Evolutionary conservation across 106 monocot genomes (phyloP), one percentile per base, ranked within the genome.

Genomic region (Vanilla planifolia): DNA sequence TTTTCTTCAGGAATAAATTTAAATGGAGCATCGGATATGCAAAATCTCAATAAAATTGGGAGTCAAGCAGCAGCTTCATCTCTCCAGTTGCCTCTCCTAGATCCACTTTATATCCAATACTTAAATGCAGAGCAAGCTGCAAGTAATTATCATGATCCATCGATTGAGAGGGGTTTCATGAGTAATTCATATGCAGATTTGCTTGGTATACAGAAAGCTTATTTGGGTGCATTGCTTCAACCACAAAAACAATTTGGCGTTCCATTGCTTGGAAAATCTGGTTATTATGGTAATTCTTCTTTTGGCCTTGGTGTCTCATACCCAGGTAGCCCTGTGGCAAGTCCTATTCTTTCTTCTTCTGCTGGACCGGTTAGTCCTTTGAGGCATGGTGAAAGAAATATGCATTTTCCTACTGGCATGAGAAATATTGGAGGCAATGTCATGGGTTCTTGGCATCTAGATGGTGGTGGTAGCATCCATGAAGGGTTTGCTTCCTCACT

Each of bases 401-500:
- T 77, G 55, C 76, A 67, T 6, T 66, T 75, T 64, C 70, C 80
- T 61, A 75, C 84, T 56, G 74, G 73, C 17, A 53, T 88, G 68
- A 80, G 92, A 67, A 92, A 83, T 42, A 48, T 92, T 21, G 42
- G 32, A 60, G 88, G 82, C 8, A 50, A 53, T 39, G 59, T 34
- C 41, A 39, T 52, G 34, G 65, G 60, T 40, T 63, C 74, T 46
- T 64, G 74, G 69, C 48, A 58, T 64, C 48, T 41, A 16, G 75
- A 64, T 59, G 7, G 29, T 34, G 33, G 26, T 56, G 77, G 74
- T 5, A 61, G 30, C 32, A 66, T 84, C 5, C 76, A 85, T 61
- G 84, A 73, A 19, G 56, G 66, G 70, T 88, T 85, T 79, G 67
- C 70, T 32, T 71, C 85, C 26, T 77, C 98, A 1, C 87, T 99